Evolutionary conservation across 208 protist species (phyloP).

Genomic region (Acanthamoeba triangularis): DNA sequence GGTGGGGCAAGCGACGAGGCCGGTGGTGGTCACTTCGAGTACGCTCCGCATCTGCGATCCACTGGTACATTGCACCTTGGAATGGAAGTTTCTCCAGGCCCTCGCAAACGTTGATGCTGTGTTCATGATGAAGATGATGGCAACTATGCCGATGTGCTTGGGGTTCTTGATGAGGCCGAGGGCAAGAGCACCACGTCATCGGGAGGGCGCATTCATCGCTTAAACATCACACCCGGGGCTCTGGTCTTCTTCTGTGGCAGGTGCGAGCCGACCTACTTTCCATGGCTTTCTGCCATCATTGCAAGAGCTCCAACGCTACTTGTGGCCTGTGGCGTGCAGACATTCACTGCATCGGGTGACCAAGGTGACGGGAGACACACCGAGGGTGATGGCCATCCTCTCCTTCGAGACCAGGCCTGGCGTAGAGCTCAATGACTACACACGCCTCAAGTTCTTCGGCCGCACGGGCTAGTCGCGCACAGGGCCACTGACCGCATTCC

Average conservation of each 20-base stretch:
- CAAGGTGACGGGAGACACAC: not conserved
- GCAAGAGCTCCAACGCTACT: too few relatives aligned
- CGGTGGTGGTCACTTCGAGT: constrained; percentile 61
- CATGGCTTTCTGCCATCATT: not conserved
- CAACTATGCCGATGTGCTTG: not conserved
- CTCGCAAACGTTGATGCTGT: too few relatives aligned
- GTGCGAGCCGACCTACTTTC: not conserved
- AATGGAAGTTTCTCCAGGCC: too few relatives aligned
- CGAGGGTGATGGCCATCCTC: constrained; percentile 52
- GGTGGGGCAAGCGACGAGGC: too few relatives aligned
- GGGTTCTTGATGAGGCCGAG: not conserved
- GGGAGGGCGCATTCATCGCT: not conserved
- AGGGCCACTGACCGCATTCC: not conserved
- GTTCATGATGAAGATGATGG: not conserved
- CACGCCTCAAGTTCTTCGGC: constrained; percentile 71
- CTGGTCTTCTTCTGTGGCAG: constrained; percentile 58
- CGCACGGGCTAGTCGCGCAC: not conserved
- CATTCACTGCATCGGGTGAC: constrained; percentile 65
- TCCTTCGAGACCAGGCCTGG: constrained; percentile 52
- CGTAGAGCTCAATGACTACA: constrained; percentile 61
- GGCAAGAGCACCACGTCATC: not conserved
- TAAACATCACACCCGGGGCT: not conserved
- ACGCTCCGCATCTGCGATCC: constrained; percentile 24
- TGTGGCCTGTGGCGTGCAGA: not conserved
- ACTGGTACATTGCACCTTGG: not conserved